Conservation (phyloP, 148 eudicot genomes). For the Silene uniflora region DNA sequence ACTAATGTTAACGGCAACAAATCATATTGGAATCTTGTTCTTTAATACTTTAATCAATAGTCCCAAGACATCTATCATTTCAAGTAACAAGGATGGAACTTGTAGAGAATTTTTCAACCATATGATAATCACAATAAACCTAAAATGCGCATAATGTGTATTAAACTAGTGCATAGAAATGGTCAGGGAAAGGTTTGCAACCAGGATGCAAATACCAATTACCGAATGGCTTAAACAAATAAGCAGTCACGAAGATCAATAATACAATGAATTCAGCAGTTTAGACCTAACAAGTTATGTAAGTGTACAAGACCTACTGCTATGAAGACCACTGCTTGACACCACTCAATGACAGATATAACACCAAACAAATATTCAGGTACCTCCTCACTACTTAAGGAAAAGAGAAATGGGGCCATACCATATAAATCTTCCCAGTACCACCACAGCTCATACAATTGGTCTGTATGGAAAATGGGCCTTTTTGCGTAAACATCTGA, state of each 20-base stretch:
- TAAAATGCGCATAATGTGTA: background rate
- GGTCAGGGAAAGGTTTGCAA: background rate
- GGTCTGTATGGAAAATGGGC: constrained; percentile 54
- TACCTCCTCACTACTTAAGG: background rate
- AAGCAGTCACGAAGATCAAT: background rate
- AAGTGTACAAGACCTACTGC: background rate
- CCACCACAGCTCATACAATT: constrained; percentile 70
- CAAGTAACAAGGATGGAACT: too few relatives aligned
- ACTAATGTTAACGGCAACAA: too few relatives aligned
- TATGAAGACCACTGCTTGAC: background rate
- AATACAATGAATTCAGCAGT: background rate
- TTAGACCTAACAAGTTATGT: background rate
- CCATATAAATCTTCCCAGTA: constrained; percentile 69
- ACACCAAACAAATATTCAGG: background rate
- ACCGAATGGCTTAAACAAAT: background rate
- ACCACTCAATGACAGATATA: background rate
- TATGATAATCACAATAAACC: background rate
- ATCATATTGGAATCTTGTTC: too few relatives aligned
- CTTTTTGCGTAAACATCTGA: constrained; percentile 56
- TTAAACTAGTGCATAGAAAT: background rate
- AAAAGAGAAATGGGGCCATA: constrained; percentile 21
- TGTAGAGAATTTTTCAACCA: background rate
- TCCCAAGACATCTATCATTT: too few relatives aligned
- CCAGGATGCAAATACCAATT: background rate
- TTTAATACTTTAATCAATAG: too few relatives aligned